Base-by-base conservation (phyloP, 1,284 basidiomycete species). In the Boletus semigastroideus region DNA sequence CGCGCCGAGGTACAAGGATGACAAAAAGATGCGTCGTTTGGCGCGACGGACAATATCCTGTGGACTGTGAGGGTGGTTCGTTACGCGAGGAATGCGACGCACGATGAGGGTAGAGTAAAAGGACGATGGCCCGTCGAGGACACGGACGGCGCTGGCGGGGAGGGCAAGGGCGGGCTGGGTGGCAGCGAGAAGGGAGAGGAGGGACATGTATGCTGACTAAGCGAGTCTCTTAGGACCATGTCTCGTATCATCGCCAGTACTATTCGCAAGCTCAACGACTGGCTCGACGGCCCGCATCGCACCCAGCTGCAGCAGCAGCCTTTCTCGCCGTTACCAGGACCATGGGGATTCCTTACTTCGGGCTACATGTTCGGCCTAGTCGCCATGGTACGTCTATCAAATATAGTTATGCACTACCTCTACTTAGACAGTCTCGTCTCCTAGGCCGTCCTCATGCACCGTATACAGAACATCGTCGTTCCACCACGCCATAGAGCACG, bases 1-100 rank as follows among this genome's bases (percentile, higher is more conserved):
- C 5, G 81, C 77, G 22, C 90, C 89, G 46, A 94, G 84, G 65
- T 94, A 94, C 28, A 94, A 70, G 11, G 90, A 93, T 1, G 93
- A 95, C 42, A 98, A 80, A 64, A 94, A 89, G 63, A 98, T 84
- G 51, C 92, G 80, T 51, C 74, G 72, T 57, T 82, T 80, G 2
- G 94, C 94, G 34, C 79, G 73, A 42, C 74, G 73, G 49, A 97
- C 84, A 78, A 92, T 86, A 51, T 81, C 75, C 92, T 93, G 57
- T 14, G 2, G 31, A 12, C 33, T 11, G 16, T 49, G 47, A 50
- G 47, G 1, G 8, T 9, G 6, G 31, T 10, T 2, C 1, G 2
- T 11, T 7, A 16, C 2, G 14, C 0, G 10, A 10, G 13, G 2
- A 9, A 13, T 12, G 1, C 4, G 1, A 66, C 76, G 49, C 20